Base-by-base conservation (phyloP, 2,329 filamentous ascomycete species). In the Samsoniella hepiali region DNA sequence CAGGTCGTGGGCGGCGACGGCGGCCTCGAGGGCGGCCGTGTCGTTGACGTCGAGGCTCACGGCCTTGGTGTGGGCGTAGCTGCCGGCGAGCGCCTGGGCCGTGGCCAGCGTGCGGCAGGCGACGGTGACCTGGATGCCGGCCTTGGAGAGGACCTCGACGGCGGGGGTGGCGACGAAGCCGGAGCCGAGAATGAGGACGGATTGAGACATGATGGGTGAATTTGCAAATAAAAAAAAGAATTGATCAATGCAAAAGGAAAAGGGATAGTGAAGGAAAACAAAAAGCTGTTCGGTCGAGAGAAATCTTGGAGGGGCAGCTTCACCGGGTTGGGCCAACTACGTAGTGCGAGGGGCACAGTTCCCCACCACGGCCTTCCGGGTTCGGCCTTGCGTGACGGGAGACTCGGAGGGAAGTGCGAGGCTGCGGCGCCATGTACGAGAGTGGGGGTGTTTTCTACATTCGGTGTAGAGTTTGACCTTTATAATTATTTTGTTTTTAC, bases 21-120 rank as follows among this genome's bases (percentile, higher is more conserved):
- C 91, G 60, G 87, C 86, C 72, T 97, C 93, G 64, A 98, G 87
- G 40, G 91, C 92, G 64, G 82, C 77, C 57, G 83, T 84, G 76
- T 97, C 82, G 72, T 79, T 89, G 69, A 97, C 94, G 74, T 98
- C 92, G 74, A 98, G 87, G 63, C 91, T 87, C 78, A 96, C 90
- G 68, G 93, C 85, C 59, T 78, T 84, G 69, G 92, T 86, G 75
- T 91, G 86, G 76, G 88, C 83, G 75, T 94, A 84, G 70, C 89
- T 89, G 66, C 81, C 84, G 53, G 85, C 84, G 67, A 97, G 88
- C 71, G 86, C 86, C 83, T 96, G 81, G 63, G 93, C 92, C 61
- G 81, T 86, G 70, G 88, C 86, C 63, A 96, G 83, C 51, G 90
- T 94, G 75, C 93, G 83, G 84, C 92, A 96, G 70, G 93, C 91